phyloP scores from a whole-genome alignment of 1,139 yeast species.

The Sugiyamaella xylanicola region DNA sequence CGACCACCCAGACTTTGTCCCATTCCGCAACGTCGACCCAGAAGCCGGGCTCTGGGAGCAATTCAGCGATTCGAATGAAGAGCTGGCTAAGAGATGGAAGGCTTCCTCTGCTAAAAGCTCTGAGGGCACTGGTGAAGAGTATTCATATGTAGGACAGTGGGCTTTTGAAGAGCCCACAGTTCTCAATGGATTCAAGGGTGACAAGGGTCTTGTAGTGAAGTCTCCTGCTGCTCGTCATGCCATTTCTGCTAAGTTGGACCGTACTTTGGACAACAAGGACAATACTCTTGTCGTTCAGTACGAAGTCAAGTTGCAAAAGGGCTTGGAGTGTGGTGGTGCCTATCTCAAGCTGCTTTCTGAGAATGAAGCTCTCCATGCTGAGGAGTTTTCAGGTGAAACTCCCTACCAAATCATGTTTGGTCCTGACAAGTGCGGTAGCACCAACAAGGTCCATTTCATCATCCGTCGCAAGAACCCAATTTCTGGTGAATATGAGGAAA shows the following conservation, averaged over 20 bases:
- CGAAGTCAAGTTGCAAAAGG: constrained; percentile 80
- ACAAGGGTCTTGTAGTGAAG: constrained; percentile 74
- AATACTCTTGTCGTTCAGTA: constrained; percentile 80
- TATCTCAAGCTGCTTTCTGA: constrained; percentile 71
- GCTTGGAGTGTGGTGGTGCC: constrained; percentile 84
- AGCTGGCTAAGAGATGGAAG: constrained; percentile 52
- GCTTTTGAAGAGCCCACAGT: constrained; percentile 58
- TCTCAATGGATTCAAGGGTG: constrained; percentile 61
- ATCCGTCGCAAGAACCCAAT: constrained; percentile 58
- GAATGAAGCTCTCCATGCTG: constrained; percentile 48
- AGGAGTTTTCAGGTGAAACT: constrained; percentile 59
- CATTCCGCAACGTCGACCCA: constrained; percentile 21
- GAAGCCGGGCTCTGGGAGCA: constrained; percentile 51
- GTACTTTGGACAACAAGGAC: constrained; percentile 57
- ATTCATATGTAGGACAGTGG: constrained; percentile 75
- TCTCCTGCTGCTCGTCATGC: constrained; percentile 80
- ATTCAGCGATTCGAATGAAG: constrained; percentile 52
- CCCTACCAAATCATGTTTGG: constrained; percentile 92
- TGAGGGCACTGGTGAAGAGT: constrained; percentile 44
- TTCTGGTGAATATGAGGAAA: constrained; percentile 65
- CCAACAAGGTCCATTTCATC: constrained; percentile 78
- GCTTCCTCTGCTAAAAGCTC: constrained; percentile 58
- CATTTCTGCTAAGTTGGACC: constrained; percentile 60
- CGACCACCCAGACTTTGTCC: constrained; percentile 24
- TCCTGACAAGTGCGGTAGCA: constrained; percentile 85